phyloP scores from a whole-genome alignment of 371 early-diverging fungal genomes.

The Apophysomyces trapeziformis region DNA sequence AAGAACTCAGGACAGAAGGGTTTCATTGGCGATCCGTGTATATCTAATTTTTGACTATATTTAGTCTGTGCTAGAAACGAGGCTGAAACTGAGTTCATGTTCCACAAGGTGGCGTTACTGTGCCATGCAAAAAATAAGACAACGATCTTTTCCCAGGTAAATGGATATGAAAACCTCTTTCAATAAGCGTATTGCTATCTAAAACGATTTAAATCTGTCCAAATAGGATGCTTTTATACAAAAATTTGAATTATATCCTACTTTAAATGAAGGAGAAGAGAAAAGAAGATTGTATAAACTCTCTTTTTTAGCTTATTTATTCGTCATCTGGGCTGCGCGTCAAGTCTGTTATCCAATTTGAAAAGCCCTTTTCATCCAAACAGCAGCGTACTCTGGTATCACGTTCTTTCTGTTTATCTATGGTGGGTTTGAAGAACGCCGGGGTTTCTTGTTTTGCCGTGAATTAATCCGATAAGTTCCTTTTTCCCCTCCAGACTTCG shows the following conservation, averaged over 20 bases:
- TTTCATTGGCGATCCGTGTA: neutral
- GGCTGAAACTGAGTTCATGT: conserved; percentile 2
- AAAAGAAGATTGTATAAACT: too few species aligned
- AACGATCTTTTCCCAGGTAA: neutral
- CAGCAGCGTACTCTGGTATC: neutral
- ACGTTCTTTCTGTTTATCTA: neutral
- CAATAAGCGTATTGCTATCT: neutral
- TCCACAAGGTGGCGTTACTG: conserved; percentile 5
- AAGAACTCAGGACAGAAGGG: neutral
- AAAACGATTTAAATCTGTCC: neutral
- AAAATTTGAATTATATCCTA: too few species aligned
- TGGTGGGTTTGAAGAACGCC: neutral
- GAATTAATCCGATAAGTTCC: neutral
- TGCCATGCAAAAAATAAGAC: neutral
- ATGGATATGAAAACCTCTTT: neutral
- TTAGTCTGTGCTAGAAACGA: neutral
- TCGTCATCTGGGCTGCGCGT: neutral
- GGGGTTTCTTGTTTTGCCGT: neutral
- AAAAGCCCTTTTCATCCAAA: neutral
- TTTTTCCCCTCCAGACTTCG: neutral
- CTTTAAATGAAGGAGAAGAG: too few species aligned
- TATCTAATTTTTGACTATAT: neutral
- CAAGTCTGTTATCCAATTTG: neutral
- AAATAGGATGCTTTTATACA: too few species aligned
- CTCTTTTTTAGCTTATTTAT: too few species aligned